Base-by-base conservation (phyloP, 2,329 filamentous ascomycete genomes). In the Teratosphaeria destructans region DNA sequence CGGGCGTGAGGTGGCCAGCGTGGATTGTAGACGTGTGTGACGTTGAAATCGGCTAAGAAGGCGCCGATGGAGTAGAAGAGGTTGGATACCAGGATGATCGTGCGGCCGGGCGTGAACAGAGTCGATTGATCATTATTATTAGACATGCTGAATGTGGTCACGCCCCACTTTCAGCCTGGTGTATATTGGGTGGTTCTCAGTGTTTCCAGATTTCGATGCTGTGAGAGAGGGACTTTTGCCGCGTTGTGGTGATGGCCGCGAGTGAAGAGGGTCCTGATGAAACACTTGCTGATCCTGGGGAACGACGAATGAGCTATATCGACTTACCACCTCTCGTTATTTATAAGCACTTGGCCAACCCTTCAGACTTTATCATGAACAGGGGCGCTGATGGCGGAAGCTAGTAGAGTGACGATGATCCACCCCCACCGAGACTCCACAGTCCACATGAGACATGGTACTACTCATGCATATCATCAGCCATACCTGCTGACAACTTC, bases 1-100 rank as follows among this genome's bases (percentile, higher is more conserved):
- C 75, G 74, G n/a, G 57, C 79, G 66, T 81, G 79, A 0, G 77
- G 77, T 1, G 77, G 74, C 79, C 79, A 81, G 57, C 67, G 66
- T 0, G 78, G 77, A 64, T 81, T 80, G 60, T 72, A 69, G 61
- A 80, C 70, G 68, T 79, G 78, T 0, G 77, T 79, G 55, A 76
- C 67, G 65, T 69, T 73, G 63, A 65, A 74, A 59, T 74, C 72
- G 52, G 70, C 71, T 6, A 68, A 8, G 58, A 71, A 75, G 29
- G 70, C 68, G n/a, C 71, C 73, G 52, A 68, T 57, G 34, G 63
- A 60, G 59, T 72, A 73, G 47, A 67, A 35, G 3, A 74, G 62
- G 54, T 71, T 72, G 29, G 66, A 65, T 32, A 74, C 59, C 29
- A 68, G 58, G 43, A 75, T 67, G 59, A 73, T 61, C 47, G 59